phyloP scores from a whole-genome alignment of 1,139 yeast genomes.

The Yamadazyma songkhlaensis region DNA sequence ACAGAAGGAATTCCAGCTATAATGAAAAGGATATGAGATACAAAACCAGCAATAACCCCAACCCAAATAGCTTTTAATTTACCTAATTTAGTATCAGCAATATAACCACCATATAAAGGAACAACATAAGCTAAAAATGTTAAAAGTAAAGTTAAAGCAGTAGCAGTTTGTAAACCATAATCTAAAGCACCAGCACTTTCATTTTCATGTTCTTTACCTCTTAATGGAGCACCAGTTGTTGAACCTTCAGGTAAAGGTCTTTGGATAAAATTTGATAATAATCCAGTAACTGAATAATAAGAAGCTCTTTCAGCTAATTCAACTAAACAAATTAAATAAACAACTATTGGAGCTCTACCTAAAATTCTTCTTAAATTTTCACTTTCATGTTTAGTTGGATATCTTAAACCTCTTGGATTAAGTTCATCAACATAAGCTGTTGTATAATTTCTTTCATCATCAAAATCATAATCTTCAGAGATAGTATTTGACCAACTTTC shows the following conservation, averaged over 20 bases:
- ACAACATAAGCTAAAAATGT: slow-evolving; percentile 42
- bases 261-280: slow-evolving; percentile 43
- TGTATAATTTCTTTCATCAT: slow-evolving; percentile 24
- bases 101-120: slow-evolving; percentile 43
- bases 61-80: slow-evolving; percentile 41
- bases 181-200: slow-evolving; percentile 42
- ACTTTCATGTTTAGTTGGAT: slow-evolving; percentile 42
- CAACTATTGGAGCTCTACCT: slow-evolving; percentile 25
- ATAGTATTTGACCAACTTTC: slow-evolving; percentile 10
- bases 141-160: slow-evolving; percentile 37
- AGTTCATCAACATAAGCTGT: slow-evolving; percentile 26
- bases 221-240: slow-evolving; percentile 41
- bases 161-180: slow-evolving; percentile 36
- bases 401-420: slow-evolving; percentile 34
- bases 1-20: slow-evolving; percentile 41
- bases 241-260: slow-evolving; percentile 51
- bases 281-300: slow-evolving; percentile 41
- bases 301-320: slow-evolving; percentile 50
- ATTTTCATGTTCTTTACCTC: slow-evolving; percentile 22
- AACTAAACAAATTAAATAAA: slow-evolving; percentile 38
- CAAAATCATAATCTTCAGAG: slow-evolving; percentile 21
- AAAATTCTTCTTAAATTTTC: slow-evolving; percentile 40
- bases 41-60: slow-evolving; percentile 37
- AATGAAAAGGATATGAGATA: slow-evolving; percentile 38
- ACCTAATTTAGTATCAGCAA: slow-evolving; percentile 42